Evolutionary conservation across 2,329 filamentous ascomycete genomes (phyloP), one percentile per base, ranked within the genome.

Genomic region (Penicillium sp.): DNA sequence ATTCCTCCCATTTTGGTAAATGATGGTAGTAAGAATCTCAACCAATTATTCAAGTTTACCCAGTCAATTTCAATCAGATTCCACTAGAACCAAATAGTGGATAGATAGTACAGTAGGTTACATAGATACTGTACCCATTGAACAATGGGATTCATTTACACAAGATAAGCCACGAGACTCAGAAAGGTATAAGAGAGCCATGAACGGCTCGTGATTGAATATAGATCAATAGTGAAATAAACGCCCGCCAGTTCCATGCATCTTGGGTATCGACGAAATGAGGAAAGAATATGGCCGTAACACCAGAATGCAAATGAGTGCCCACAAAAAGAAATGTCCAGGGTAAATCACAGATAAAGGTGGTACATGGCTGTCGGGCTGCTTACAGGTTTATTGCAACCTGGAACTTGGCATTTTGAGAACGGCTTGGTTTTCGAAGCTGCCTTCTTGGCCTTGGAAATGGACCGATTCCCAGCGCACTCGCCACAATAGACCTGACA

Each of bases 401-500:
- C 73, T 14, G 66, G 62, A 6, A 78, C 75, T 47, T 73, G 72
- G 64, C 78, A 80, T 55, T 71, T 75, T 2, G 73, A 67, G 56
- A 80, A 79, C 9, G 74, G 73, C 41, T 72, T 75, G 4, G 65
- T 65, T 42, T 67, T 71, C 37, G 65, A 66, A 30, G 67, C 49
- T 19, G 57, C 49, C 48, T 72, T 75, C 55, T 72, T 75, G 3
- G 66, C 66, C 36, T 72, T 70, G 10, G 72, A 68, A 12, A 69
- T 50, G 9, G 70, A 69, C 28, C 77, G 71, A 49, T 78, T 71
- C 26, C 65, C 72, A 16, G 75, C 71, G 60, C 78, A 80, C 61
- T 75, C 75, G 40, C 78, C 78, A 61, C 78, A 80, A 56, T 80
- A 80, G 12, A 79, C 78, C 78, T 80, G 45, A 11, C 16, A 43